A percentile compares a stretch with the other conserved stretches of the same genome.
Evolutionary conservation across 176 grass and related monocot genomes (phyloP).

Genomic region (Paspalum notatum): DNA sequence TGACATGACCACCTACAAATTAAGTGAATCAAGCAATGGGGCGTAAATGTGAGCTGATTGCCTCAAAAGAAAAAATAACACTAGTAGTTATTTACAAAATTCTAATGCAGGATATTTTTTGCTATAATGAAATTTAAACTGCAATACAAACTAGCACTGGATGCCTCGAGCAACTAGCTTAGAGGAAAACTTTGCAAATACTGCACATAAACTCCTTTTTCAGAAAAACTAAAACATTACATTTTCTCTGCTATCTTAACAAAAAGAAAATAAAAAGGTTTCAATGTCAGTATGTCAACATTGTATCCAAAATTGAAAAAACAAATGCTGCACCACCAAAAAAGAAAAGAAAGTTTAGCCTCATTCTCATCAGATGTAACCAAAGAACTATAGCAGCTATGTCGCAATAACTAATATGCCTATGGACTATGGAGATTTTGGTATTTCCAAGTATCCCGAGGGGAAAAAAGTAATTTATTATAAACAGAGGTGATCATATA

Average conservation of each 20-base stretch:
- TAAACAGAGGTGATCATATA: background rate
- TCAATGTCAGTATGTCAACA: too few species aligned
- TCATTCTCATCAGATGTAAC: too few species aligned
- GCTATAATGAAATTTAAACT: conserved; percentile 24
- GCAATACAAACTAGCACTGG: background rate
- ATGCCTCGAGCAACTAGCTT: conserved; percentile 3
- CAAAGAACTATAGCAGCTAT: conserved; percentile 1
- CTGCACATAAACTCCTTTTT: too few species aligned
- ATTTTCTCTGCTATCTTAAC: too few species aligned
- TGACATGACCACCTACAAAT: conserved; percentile 81
- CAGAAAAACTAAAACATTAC: too few species aligned
- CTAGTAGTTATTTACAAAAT: conserved; percentile 4
- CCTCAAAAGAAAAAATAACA: background rate
- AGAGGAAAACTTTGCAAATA: conserved; percentile 4
- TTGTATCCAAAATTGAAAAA: too few species aligned
- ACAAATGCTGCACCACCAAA: too few species aligned
- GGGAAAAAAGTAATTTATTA: background rate
- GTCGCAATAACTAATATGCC: background rate
- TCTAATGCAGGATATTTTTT: background rate
- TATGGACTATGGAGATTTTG: background rate
- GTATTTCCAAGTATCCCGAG: background rate
- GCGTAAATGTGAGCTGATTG: conserved; percentile 11
- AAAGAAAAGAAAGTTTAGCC: too few species aligned
- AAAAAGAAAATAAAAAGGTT: too few species aligned
- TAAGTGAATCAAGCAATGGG: background rate